Percentiles rank a stretch among this genome's conserved stretches.
phyloP scores from a whole-genome alignment of 306 rosid species.

The Notholithocarpus densiflorus region DNA sequence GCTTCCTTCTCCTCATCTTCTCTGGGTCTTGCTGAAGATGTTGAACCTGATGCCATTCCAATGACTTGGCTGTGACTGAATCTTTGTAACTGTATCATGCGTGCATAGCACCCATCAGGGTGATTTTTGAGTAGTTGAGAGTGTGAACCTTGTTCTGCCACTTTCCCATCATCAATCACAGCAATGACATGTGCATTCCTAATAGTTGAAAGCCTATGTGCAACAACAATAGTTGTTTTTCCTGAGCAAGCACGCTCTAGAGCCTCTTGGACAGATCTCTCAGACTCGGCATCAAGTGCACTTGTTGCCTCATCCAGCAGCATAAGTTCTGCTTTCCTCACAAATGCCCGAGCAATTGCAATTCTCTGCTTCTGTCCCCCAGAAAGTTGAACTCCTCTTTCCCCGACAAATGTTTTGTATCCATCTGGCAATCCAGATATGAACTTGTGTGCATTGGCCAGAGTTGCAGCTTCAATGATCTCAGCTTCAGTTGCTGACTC shows the following conservation, averaged over 20 bases:
- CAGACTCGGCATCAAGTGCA: conserved; percentile 96
- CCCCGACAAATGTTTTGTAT: conserved; percentile 88
- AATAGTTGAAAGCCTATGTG: conserved; percentile 82
- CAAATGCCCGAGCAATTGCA: conserved; percentile 86
- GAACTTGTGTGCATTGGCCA: conserved; percentile 92
- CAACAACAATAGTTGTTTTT: conserved; percentile 89
- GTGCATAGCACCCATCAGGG: conserved; percentile 82
- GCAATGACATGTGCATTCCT: conserved; percentile 83
- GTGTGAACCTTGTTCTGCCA: conserved; percentile 96
- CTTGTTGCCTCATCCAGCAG: conserved; percentile 97
- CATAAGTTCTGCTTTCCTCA: conserved; percentile 87
- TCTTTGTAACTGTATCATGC: conserved; percentile 93
- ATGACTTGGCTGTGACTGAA: conserved; percentile 74
- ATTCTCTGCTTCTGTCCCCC: conserved; percentile 98
- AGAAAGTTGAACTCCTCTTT: conserved; percentile 86
- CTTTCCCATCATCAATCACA: conserved; percentile 97
- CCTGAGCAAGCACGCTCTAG: conserved; percentile 84
- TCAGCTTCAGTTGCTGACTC: conserved; percentile 89
- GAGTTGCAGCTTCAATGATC: conserved; percentile 86
- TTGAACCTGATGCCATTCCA: conserved; percentile 87
- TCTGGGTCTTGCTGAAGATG: conserved; percentile 62
- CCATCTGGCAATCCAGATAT: conserved; percentile 81
- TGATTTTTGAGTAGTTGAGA: conserved; percentile 86
- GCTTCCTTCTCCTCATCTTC: conserved; percentile 65
- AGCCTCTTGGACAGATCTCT: conserved; percentile 94